phyloP scores from a whole-genome alignment of 805 yeast genomes.

The Kuraishia piskuri region DNA sequence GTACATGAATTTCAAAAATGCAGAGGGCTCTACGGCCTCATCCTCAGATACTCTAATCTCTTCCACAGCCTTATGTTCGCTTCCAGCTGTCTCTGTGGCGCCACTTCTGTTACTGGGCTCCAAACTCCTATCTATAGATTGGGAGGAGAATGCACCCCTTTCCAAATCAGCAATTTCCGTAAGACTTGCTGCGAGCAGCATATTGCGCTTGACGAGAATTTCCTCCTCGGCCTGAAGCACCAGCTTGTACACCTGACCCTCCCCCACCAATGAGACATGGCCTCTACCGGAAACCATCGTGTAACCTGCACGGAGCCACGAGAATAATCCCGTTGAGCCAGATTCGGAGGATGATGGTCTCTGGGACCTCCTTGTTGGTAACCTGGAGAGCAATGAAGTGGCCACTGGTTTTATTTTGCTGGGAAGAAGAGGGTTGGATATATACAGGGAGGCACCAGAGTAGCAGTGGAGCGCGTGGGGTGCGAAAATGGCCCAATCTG shows the following conservation, averaged over 20 bases:
- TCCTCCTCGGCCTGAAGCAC: constrained; percentile 37
- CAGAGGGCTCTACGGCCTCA: background rate
- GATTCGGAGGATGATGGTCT: background rate
- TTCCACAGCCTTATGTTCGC: background rate
- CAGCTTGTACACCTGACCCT: constrained; percentile 44
- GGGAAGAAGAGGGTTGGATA: constrained; percentile 32
- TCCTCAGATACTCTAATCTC: background rate
- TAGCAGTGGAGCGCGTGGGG: constrained; percentile 39
- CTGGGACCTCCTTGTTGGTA: constrained; percentile 13
- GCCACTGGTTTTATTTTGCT: background rate
- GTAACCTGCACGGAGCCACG: constrained; percentile 31
- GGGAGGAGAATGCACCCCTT: background rate
- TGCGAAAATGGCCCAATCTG: constrained; percentile 54
- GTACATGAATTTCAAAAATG: too few species aligned
- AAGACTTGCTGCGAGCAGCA: constrained; percentile 41
- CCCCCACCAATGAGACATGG: constrained; percentile 42
- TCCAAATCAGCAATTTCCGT: constrained; percentile 37
- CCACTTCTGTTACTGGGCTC: background rate
- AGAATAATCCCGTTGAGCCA: constrained; percentile 32
- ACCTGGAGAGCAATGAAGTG: background rate
- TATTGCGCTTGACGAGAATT: constrained; percentile 34
- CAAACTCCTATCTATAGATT: background rate
- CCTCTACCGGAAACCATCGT: constrained; percentile 50
- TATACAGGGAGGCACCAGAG: constrained; percentile 41
- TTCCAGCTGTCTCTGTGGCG: background rate